Percentiles rank a stretch among this genome's conserved stretches.
These are phyloP conservation scores for Cyclocybe cylindracea DNA, from an alignment of 768 basidiomycete species.

Conservation along the genomic window DNA sequence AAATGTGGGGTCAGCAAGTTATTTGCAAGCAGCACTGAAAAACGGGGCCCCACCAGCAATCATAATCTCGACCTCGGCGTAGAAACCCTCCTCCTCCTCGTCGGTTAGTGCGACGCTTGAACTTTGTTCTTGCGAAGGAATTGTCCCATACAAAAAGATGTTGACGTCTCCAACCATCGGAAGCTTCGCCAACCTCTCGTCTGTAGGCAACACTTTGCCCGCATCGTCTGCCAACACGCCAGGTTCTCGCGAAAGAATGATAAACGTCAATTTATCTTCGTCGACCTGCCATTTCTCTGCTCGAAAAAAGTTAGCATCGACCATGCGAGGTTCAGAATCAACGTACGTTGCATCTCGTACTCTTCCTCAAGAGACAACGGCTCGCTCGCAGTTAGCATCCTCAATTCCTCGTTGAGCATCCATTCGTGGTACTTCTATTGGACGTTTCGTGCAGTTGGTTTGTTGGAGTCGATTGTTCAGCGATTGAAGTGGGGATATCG, in stretches of 20 bases:
- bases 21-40: background rate
- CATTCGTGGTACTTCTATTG: conserved; percentile 80
- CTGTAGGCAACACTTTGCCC: conserved; percentile 24
- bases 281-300: conserved; percentile 86
- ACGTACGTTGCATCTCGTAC: conserved; percentile 83
- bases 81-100: conserved; percentile 42
- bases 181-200: conserved; percentile 33
- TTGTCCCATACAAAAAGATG: conserved; percentile 71
- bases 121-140: conserved; percentile 11
- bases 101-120: conserved; percentile 9
- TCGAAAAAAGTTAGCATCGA: background rate
- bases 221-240: conserved; percentile 7
- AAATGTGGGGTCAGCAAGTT: background rate
- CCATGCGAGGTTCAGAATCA: background rate
- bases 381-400: conserved; percentile 82
- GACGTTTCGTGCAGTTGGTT: background rate
- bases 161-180: conserved; percentile 94
- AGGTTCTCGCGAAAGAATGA: conserved; percentile 61
- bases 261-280: conserved; percentile 91
- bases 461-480: background rate
- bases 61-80: conserved; percentile 92
- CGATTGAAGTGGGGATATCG: background rate
- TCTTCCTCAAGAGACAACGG: conserved; percentile 80
- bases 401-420: conserved; percentile 80
- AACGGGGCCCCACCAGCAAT: conserved; percentile 65